A percentile compares a stretch with the other conserved stretches of the same genome.
Conservation (phyloP, 176 grass and related monocot species). For the Oryza rufipogon region DNA sequence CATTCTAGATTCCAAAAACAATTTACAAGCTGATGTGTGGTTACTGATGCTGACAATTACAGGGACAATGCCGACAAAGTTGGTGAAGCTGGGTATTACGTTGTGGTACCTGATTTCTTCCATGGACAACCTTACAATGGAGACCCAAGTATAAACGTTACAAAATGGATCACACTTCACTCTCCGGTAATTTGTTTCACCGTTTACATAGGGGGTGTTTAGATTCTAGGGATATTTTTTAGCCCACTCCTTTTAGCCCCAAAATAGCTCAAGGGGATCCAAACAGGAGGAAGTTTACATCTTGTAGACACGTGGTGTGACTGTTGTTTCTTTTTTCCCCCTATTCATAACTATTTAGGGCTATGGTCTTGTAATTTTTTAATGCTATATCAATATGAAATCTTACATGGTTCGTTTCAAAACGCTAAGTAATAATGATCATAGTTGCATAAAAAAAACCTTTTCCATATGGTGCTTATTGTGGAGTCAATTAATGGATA, state of each 20-base stretch:
- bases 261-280: too few relatives aligned
- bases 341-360: too few relatives aligned
- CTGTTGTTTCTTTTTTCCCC: not conserved
- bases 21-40: not conserved
- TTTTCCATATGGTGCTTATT: not conserved
- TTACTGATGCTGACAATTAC: not conserved
- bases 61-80: slow-evolving; percentile 45
- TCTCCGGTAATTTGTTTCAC: slow-evolving; percentile 24
- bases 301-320: not conserved
- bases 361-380: too few relatives aligned
- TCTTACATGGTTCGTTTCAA: not conserved
- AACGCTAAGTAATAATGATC: not conserved
- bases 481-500: not conserved
- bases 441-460: not conserved
- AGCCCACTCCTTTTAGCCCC: too few relatives aligned
- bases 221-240: too few relatives aligned
- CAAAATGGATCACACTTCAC: slow-evolving; percentile 34
- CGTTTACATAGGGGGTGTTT: not conserved
- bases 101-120: slow-evolving; percentile 48
- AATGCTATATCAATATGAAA: too few relatives aligned
- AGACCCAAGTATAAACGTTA: slow-evolving; percentile 13
- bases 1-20: too few relatives aligned
- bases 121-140: slow-evolving; percentile 16
- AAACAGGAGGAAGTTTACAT: not conserved
- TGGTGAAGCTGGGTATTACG: slow-evolving; percentile 35